Evolutionary conservation across 192 early-diverging fungal species (phyloP), one percentile per base, ranked within the genome.

Genomic region (Coemansia sp.): DNA sequence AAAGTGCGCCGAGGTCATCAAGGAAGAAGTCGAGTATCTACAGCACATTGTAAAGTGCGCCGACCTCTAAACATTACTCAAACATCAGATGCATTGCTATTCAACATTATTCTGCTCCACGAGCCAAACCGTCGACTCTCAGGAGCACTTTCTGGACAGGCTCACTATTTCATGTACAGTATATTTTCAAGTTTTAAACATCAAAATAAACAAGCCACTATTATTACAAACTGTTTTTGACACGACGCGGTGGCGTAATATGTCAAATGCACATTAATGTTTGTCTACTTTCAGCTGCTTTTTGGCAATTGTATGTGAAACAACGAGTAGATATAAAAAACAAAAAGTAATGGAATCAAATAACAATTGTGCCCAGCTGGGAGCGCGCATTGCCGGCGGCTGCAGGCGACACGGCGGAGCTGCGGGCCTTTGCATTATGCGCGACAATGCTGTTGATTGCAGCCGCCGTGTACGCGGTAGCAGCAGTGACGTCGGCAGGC

Each of bases 391-490:
- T 55, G 43, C 51, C 43, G 10, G 59, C 57, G 38, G 60, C 38
- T 15, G 65, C 57, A 19, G 57, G n/a, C 6, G 72, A 19, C 15
- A 64, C 57, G 11, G 59, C 50, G 0, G 41, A 45, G 25, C 63
- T 54, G 53, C 76, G 70, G 51, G 67, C 66, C 67, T 73, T 79
- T 41, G 70, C 64, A 29, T 73, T 73, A 32, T 64, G 48, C 14
- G 76, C 70, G 37, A 79, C 76, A 41, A 79, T 73, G 64, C 71
- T 73, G 58, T 79, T 79, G 35, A 79, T 62, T 9, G 76, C 76
- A 1, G 70, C 76, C 9, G 70, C 71, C 11, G 76, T 79, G 57
- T 70, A 70, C 17, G 76, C 76, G 0, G 71, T 73, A 10, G 71
- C 76, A 15, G 64, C 67, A 3, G 76, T 73, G 43, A 70, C 71